phyloP scores from a whole-genome alignment of 2,329 filamentous ascomycete genomes.

The Incumbomyces delicatus region DNA sequence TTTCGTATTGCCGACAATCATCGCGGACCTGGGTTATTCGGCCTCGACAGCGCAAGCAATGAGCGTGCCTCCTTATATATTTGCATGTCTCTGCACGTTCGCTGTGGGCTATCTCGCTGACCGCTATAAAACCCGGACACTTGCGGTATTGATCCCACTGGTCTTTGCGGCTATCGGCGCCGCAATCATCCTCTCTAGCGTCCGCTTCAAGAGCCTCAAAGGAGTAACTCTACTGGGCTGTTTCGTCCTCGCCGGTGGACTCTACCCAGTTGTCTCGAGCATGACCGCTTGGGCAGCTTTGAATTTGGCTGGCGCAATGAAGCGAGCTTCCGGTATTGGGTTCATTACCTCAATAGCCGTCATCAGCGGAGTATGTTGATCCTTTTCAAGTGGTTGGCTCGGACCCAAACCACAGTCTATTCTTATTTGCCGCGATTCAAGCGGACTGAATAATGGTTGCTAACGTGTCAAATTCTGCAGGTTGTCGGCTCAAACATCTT shows the following conservation, averaged over 20 bases:
- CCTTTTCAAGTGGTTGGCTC: not conserved
- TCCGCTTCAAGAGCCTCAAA: not conserved
- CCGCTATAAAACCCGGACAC: conserved; percentile 25
- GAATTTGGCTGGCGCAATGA: conserved; percentile 22
- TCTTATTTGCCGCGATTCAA: too few relatives aligned
- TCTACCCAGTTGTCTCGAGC: conserved; percentile 26
- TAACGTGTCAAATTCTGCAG: too few relatives aligned
- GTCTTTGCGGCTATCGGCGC: not conserved
- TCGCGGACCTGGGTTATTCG: conserved; percentile 45
- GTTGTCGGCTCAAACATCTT: conserved; percentile 30
- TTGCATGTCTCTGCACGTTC: conserved; percentile 28
- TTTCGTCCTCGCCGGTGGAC: conserved; percentile 17
- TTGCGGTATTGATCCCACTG: conserved; percentile 7
- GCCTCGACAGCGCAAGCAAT: conserved; percentile 52
- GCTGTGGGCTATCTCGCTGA: conserved; percentile 28
- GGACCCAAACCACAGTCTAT: too few relatives aligned
- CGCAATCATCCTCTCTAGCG: not conserved
- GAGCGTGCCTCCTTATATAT: conserved; percentile 52
- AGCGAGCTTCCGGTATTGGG: conserved; percentile 24
- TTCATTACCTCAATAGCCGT: not conserved
- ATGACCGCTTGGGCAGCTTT: conserved; percentile 23
- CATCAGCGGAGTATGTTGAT: not conserved
- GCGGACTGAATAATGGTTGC: too few relatives aligned
- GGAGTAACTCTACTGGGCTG: conserved; percentile 3
- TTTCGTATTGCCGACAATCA: conserved; percentile 45